Conservation (phyloP, 805 yeast species). For the Candida morakotiae region DNA sequence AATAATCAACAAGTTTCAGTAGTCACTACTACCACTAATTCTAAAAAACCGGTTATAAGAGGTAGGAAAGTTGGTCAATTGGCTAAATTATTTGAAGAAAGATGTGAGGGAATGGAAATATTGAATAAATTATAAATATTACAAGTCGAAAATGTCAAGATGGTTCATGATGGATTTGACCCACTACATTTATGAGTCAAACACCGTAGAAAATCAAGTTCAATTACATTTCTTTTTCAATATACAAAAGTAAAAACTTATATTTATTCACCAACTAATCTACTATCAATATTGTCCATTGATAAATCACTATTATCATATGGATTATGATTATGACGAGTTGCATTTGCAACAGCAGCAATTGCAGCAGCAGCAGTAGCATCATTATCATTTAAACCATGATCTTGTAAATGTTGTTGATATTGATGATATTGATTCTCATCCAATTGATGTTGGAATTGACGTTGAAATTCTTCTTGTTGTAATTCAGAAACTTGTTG, state of each 20-base stretch:
- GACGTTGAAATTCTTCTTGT: slow-evolving; percentile 20
- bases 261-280: slow-evolving; percentile 39
- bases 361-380: slow-evolving; percentile 18
- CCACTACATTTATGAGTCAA: no score
- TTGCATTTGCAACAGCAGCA: slow-evolving; percentile 44
- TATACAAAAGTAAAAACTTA: not conserved
- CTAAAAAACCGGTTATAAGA: slow-evolving; percentile 41
- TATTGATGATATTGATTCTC: slow-evolving; percentile 23
- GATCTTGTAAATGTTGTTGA: slow-evolving; percentile 25
- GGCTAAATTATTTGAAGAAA: slow-evolving; percentile 62
- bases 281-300: slow-evolving; percentile 42
- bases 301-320: slow-evolving; percentile 29
- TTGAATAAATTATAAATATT: slow-evolving; percentile 19
- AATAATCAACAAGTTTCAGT: not conserved
- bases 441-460: slow-evolving; percentile 21
- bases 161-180: no score
- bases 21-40: not conserved
- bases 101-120: slow-evolving; percentile 39
- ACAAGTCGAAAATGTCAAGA: no score
- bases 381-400: slow-evolving; percentile 12
- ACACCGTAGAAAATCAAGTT: no score
- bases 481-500: slow-evolving; percentile 11
- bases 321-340: slow-evolving; percentile 22
- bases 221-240: not conserved
- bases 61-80: slow-evolving; percentile 60